Conservation (phyloP, 352 stramenopile species). For the Aphanomyces invadans region DNA sequence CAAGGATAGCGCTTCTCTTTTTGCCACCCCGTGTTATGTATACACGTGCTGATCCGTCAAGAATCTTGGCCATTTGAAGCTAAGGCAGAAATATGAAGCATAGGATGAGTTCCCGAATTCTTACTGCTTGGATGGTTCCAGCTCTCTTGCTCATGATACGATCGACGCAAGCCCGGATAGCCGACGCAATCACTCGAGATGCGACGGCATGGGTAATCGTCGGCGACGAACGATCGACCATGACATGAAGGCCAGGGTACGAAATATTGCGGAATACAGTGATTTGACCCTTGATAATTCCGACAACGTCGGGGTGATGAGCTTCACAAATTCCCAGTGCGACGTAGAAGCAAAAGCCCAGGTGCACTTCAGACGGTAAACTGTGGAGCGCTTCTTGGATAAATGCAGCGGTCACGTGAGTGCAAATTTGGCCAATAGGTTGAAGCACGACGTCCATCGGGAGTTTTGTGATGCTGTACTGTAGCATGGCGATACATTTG, state of each 20-base stretch:
- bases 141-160: neutral
- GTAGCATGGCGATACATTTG: conserved; percentile 2
- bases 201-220: conserved; percentile 12
- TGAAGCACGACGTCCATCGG: neutral
- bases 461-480: conserved; percentile 4
- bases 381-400: conserved; percentile 8
- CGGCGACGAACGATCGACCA: neutral
- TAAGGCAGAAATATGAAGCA: neutral
- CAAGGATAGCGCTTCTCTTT: neutral
- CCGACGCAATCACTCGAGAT: neutral
- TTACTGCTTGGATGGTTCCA: neutral
- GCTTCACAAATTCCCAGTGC: conserved; percentile 3
- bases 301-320: neutral
- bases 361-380: neutral
- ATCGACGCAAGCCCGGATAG: neutral
- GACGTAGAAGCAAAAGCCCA: conserved; percentile 20
- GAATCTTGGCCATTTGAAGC: neutral
- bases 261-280: neutral
- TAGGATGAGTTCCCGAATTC: neutral
- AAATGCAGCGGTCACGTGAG: conserved; percentile 5
- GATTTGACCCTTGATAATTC: neutral
- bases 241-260: neutral
- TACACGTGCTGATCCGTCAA: neutral
- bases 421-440: neutral
- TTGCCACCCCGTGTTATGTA: neutral